These are phyloP conservation scores for Austroboletus eburneus DNA, from an alignment of 768 basidiomycete species.

Conservation along the genomic window DNA sequence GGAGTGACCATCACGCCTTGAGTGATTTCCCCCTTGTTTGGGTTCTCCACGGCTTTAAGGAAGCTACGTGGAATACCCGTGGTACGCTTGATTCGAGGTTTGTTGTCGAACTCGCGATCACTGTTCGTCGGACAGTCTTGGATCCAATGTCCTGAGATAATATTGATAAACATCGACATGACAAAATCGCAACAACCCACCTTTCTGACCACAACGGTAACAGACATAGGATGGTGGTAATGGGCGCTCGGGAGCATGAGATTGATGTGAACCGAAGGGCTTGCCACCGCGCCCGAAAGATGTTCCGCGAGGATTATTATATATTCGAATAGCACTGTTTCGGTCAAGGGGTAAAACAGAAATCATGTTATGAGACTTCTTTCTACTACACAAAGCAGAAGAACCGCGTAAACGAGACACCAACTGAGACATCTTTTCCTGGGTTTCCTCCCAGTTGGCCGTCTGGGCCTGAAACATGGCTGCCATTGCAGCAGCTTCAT, in stretches of 20 bases:
- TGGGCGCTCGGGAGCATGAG: slow-evolving; percentile 65
- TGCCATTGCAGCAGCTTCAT: slow-evolving; percentile 94
- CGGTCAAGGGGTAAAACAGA: slow-evolving; percentile 35
- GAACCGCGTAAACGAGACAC: slow-evolving; percentile 60
- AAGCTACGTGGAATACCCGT: slow-evolving; percentile 98
- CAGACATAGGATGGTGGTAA: slow-evolving; percentile 96
- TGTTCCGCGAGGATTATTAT: slow-evolving; percentile 62
- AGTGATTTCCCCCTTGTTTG: slow-evolving; percentile 61
- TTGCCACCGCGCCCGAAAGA: slow-evolving; percentile 61
- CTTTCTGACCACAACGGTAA: slow-evolving; percentile 98
- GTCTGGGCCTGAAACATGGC: slow-evolving; percentile 96
- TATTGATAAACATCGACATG: slow-evolving; percentile 2
- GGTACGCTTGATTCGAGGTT: slow-evolving; percentile 94
- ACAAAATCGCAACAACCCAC: slow-evolving; percentile 36
- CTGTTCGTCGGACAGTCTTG: slow-evolving; percentile 98
- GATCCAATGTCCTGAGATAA: slow-evolving; percentile 89
- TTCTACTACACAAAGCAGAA: slow-evolving; percentile 64
- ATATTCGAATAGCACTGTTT: slow-evolving; percentile 64
- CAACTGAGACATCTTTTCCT: slow-evolving; percentile 99
- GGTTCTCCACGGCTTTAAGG: slow-evolving; percentile 92
- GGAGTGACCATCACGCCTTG: slow-evolving; percentile 98
- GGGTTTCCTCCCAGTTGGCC: slow-evolving; percentile 96
- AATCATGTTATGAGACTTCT: slow-evolving; percentile 66
- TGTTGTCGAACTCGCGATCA: slow-evolving; percentile 90
- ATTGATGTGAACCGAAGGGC: slow-evolving; percentile 39